Conservation (phyloP, 345 rosid species). For the Microthlaspi erraticum region DNA sequence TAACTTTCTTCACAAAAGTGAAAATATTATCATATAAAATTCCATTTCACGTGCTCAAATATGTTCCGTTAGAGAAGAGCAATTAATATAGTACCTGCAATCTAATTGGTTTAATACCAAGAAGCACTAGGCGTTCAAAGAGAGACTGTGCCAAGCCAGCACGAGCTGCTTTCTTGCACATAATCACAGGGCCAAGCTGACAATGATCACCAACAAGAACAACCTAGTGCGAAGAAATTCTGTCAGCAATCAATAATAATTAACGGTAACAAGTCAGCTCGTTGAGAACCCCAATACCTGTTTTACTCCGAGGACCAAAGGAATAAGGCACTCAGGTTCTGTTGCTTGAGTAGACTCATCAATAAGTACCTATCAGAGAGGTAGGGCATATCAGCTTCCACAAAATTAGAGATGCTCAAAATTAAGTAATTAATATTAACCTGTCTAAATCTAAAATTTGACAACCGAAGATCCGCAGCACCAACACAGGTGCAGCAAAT, state of each 20-base stretch:
- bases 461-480: slow-evolving; percentile 97
- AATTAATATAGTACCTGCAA: slow-evolving; percentile 70
- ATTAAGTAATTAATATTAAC: slow-evolving; percentile 45
- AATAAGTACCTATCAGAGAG: slow-evolving; percentile 79
- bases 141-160: slow-evolving; percentile 98
- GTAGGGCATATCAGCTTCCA: slow-evolving; percentile 36
- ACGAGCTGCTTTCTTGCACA: slow-evolving; percentile 99
- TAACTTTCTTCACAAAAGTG: neutral
- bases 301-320: slow-evolving; percentile 95
- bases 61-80: slow-evolving; percentile 20
- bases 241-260: slow-evolving; percentile 30
- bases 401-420: slow-evolving; percentile 17
- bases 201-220: slow-evolving; percentile 99
- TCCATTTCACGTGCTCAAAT: neutral
- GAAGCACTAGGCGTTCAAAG: slow-evolving; percentile 95
- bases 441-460: slow-evolving; percentile 99
- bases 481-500: slow-evolving; percentile 99
- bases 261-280: slow-evolving; percentile 13
- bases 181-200: slow-evolving; percentile 99
- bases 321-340: slow-evolving; percentile 99
- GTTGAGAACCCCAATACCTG: slow-evolving; percentile 60
- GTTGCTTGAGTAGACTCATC: slow-evolving; percentile 99
- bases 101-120: slow-evolving; percentile 98
- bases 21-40: neutral
- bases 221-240: slow-evolving; percentile 53